Base-by-base conservation (phyloP, 176 grass and related monocot genomes). In the Eleusine indica region DNA sequence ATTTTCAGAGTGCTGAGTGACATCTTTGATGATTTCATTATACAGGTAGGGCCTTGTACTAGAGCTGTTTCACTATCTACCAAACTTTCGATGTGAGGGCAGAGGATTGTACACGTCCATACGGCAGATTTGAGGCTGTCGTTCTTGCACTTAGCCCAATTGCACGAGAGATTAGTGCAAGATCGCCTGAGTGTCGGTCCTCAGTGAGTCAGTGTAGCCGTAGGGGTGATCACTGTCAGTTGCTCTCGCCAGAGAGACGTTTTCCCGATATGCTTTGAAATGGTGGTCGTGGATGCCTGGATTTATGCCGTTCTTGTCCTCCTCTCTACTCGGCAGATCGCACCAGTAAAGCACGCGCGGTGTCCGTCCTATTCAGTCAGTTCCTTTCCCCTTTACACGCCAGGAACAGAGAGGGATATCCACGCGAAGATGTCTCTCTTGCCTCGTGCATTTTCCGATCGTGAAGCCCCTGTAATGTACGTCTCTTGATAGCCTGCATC, bases 351-450 rank as follows among this genome's bases (percentile, higher is more conserved):
- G 35, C 14, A 67, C 79, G 52, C 41, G 71, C 52, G 65, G 15
- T 72, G 46, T 18, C 56, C 18, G 42, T 88, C 21, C 16, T 17
- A 0, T 7, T 83, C 46, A 43, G 54, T 83, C 80, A 83, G 17
- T 37, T 79, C 40, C 6, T 44, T 86, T 6, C 2, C 1, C 21
- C 84, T 79, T 80, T 80, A 54, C 68, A 80, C 68, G 68, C 57
- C 68, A 53, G 47, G 10, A 56, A 41, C 35, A 40, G 61, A 75
- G 46, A 80, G 28, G 66, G 80, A 78, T 82, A 17, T 62, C 73
- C 73, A 70, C 64, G 25, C 21, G 25, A n/a, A 9, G 25, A 74
- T 43, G 8, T 53, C 4, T 11, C 19, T 42, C 14, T 57, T 51
- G n/a, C 32, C 48, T 18, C 58, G 14, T 51, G 41, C 14, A 2